Evolutionary conservation across 345 rosid species (phyloP).

Genomic region (Sisymbrium altissimum): DNA sequence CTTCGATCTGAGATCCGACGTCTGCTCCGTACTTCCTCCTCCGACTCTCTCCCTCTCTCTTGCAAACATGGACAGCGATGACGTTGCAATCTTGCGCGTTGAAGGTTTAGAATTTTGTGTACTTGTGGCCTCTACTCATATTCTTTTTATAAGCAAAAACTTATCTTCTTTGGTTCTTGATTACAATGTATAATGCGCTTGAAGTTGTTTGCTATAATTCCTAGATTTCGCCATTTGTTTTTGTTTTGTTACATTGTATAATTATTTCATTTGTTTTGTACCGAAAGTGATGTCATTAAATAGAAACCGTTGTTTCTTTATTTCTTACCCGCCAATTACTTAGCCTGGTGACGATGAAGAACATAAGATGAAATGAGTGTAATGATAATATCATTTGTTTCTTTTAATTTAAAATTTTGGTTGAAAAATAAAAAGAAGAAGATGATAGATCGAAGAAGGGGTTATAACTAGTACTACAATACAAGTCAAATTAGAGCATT

Average conservation of each 20-base stretch:
- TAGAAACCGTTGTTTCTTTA: not conserved
- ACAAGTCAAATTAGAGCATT: conserved; percentile 1
- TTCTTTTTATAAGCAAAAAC: not conserved
- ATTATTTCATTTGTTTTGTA: conserved; percentile 16
- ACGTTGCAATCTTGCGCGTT: conserved; percentile 4
- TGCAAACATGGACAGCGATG: conserved; percentile 19
- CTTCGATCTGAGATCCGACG: conserved; percentile 48
- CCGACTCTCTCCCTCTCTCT: conserved; percentile 27
- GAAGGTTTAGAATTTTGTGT: not conserved
- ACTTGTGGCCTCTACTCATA: not conserved
- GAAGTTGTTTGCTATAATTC: not conserved
- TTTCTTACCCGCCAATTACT: not conserved
- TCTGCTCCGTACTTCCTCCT: conserved; percentile 50
- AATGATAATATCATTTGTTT: not conserved
- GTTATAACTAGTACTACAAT: not conserved
- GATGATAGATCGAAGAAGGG: not conserved
- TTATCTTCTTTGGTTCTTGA: not conserved
- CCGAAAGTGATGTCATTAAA: not conserved
- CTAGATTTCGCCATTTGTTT: not conserved
- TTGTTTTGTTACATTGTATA: not conserved
- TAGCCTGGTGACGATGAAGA: not conserved
- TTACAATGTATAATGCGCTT: not conserved
- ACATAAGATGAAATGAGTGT: not conserved
- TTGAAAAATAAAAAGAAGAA: not conserved
- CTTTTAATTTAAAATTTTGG: not conserved